Evolutionary conservation across 1,284 basidiomycete species (phyloP), one percentile per base, ranked within the genome.

Genomic region (Apiotrichum brassicae): DNA sequence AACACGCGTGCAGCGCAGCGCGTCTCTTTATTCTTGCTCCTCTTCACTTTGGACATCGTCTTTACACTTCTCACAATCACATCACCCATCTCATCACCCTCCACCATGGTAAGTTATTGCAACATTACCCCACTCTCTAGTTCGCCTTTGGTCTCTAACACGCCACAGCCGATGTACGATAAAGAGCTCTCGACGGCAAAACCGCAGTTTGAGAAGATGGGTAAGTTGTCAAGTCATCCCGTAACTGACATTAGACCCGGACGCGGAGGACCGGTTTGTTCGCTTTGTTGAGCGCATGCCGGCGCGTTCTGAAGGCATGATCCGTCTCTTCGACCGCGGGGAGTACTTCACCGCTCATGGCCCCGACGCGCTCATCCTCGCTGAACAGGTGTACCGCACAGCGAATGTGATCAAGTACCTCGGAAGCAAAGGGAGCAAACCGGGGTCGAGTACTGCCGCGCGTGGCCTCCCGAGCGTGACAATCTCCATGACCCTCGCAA

Each of bases 321-420:
- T 97, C 37, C 82, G 92, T 16, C 79, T 97, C 5, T 95, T 97
- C 66, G 82, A 86, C 62, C 82, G 90, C 48, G 71, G 69, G 26
- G 85, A 91, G 19, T 97, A 84, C 75, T 97, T 89, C 74, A 84
- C 85, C 13, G 85, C 84, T 0, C 91, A 97, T 64, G 93, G 91
- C 0, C 75, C 83, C 5, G 94, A 97, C 69, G 95, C 94, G 1
- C 75, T 83, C 34, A 89, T 85, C 63, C 83, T 97, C 57, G 93
- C 93, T 4, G 53, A 58, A 19, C 79, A 84, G 30, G 84, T 94
- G 50, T 94, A 84, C 70, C 84, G 82, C 53, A 93, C 89, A 1
- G 85, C 87, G 62, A 83, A 86, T 0, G 87, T 92, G 48, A 77
- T 94, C 72, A 87, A 89, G 71, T 84, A 86, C 63, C 80, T 90